These are phyloP conservation scores for Fusarium phyllophilum DNA, from an alignment of 2,329 filamentous ascomycete genomes.

Conservation along the genomic window DNA sequence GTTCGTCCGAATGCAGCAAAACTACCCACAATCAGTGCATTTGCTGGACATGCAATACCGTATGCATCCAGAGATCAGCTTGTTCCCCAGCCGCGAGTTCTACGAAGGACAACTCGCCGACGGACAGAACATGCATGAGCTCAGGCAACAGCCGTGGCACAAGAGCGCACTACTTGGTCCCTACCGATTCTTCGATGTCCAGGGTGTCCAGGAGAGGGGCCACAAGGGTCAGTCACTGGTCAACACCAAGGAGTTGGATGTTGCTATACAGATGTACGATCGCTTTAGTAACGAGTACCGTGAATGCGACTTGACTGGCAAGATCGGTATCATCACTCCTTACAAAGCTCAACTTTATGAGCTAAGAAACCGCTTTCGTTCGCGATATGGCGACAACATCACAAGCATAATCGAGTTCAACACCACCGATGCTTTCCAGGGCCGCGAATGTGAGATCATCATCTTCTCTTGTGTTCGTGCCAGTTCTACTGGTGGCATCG, in stretches of 20 bases:
- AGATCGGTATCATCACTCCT: slow-evolving; percentile 96
- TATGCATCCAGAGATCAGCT: slow-evolving; percentile 97
- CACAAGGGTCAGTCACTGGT: slow-evolving; percentile 87
- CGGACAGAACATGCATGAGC: slow-evolving; percentile 80
- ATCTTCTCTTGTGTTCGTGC: slow-evolving; percentile 99
- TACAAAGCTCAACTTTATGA: slow-evolving; percentile 93
- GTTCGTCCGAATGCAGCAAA: slow-evolving; percentile 98
- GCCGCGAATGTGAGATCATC: slow-evolving; percentile 95
- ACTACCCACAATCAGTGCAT: slow-evolving; percentile 88
- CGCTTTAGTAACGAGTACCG: slow-evolving; percentile 79
- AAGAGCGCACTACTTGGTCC: slow-evolving; percentile 82
- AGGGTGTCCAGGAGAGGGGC: slow-evolving; percentile 86
- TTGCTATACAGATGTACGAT: slow-evolving; percentile 86
- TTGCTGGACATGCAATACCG: slow-evolving; percentile 98
- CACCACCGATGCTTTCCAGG: slow-evolving; percentile 97
- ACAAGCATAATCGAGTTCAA: slow-evolving; percentile 92
- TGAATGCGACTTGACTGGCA: slow-evolving; percentile 76
- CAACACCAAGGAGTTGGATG: slow-evolving; percentile 86
- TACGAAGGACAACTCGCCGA: slow-evolving; percentile 90
- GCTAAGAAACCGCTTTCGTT: slow-evolving; percentile 78
- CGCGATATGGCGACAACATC: slow-evolving; percentile 78
- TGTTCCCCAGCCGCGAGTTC: slow-evolving; percentile 89
- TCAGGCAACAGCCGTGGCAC: slow-evolving; percentile 88
- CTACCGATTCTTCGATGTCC: slow-evolving; percentile 97
- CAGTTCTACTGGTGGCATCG: slow-evolving; percentile 90